Conservation (phyloP, 805 yeast species). For the Diddensiella caesifluorescens region DNA sequence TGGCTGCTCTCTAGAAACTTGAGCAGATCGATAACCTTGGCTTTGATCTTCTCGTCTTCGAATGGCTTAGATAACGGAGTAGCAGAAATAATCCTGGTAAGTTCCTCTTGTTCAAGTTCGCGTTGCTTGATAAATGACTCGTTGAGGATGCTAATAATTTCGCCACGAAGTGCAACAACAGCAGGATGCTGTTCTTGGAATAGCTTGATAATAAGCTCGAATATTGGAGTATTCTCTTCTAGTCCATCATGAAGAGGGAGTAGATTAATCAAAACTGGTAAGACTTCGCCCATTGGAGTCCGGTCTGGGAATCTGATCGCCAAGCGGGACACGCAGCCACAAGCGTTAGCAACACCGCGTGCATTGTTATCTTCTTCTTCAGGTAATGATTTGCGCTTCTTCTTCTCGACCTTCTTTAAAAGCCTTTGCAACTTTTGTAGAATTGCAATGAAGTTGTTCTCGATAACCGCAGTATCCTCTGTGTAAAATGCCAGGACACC, state of each 20-base stretch:
- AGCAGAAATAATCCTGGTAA: slow-evolving; percentile 81
- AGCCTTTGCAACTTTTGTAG: slow-evolving; percentile 64
- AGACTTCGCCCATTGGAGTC: slow-evolving; percentile 71
- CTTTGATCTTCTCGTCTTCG: slow-evolving; percentile 59
- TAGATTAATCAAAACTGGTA: slow-evolving; percentile 68
- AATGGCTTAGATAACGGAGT: slow-evolving; percentile 51
- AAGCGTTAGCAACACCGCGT: slow-evolving; percentile 87
- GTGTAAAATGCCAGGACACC: slow-evolving; percentile 63
- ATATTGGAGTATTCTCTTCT: slow-evolving; percentile 91
- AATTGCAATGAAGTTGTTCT: slow-evolving; percentile 61
- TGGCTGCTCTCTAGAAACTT: slow-evolving; percentile 63
- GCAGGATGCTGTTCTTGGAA: slow-evolving; percentile 58
- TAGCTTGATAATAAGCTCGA: slow-evolving; percentile 66
- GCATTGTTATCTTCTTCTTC: slow-evolving; percentile 60
- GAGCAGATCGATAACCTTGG: slow-evolving; percentile 62
- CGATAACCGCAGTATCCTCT: slow-evolving; percentile 49
- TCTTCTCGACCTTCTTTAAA: slow-evolving; percentile 72
- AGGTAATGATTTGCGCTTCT: slow-evolving; percentile 36
- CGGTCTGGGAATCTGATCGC: slow-evolving; percentile 61
- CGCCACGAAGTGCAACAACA: slow-evolving; percentile 36
- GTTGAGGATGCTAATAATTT: slow-evolving; percentile 61
- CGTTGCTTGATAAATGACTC: slow-evolving; percentile 68
- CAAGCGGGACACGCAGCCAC: slow-evolving; percentile 96
- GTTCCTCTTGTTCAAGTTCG: slow-evolving; percentile 66
- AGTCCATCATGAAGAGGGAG: slow-evolving; percentile 83